These are phyloP conservation scores for Fusarium phyllophilum DNA, from an alignment of 2,329 filamentous ascomycete species.

Conservation along the genomic window DNA sequence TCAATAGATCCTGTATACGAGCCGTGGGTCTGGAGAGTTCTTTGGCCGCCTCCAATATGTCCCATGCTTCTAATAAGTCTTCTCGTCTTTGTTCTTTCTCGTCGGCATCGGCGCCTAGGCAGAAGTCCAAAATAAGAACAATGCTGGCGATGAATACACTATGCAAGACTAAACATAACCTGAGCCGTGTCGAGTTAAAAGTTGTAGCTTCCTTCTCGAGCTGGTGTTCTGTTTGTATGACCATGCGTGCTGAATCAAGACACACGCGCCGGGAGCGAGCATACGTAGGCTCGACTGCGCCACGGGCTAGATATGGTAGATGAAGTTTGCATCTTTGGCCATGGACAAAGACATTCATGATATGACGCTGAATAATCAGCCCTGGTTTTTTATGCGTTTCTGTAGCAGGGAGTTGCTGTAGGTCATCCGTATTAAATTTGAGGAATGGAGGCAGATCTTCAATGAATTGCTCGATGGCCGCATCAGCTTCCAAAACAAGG, in stretches of 20 bases:
- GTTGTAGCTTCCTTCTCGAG: constrained; percentile 42
- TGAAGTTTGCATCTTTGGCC: constrained; percentile 51
- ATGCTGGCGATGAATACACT: constrained; percentile 50
- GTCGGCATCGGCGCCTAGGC: constrained; percentile 38
- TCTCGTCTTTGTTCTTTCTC: constrained; percentile 40
- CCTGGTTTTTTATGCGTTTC: constrained; percentile 38
- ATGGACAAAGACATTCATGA: constrained; percentile 47
- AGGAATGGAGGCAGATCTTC: constrained; percentile 46
- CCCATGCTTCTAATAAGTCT: constrained; percentile 47
- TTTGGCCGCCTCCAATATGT: constrained; percentile 47
- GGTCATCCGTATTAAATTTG: constrained; percentile 28
- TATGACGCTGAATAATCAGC: constrained; percentile 48
- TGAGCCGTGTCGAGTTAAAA: constrained; percentile 45
- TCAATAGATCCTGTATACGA: constrained; percentile 46
- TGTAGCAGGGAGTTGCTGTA: constrained; percentile 34
- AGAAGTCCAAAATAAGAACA: constrained; percentile 49
- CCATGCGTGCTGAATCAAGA: constrained; percentile 46
- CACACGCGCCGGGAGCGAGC: constrained; percentile 48
- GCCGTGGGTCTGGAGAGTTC: constrained; percentile 45
- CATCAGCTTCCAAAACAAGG: constrained; percentile 48
- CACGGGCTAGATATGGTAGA: constrained; percentile 49
- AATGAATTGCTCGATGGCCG: constrained; percentile 43
- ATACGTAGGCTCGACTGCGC: constrained; percentile 48
- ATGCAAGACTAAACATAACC: constrained; percentile 46
- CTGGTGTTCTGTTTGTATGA: constrained; percentile 46